Conservation (phyloP, 768 basidiomycete genomes). For the Kwoniella mangroviensis region DNA sequence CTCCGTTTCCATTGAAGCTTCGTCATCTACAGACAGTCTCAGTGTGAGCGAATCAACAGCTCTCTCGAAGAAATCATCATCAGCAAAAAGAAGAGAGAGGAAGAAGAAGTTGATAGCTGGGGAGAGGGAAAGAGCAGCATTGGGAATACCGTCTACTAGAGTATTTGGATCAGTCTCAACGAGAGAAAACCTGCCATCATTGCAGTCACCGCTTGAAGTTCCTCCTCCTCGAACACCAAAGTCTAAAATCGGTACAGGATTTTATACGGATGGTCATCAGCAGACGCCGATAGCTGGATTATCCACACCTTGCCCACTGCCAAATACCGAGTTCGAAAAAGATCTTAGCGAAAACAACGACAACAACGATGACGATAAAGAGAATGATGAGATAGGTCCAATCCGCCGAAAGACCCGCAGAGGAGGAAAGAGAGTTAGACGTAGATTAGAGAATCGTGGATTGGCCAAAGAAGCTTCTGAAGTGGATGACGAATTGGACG, state of each 20-base stretch:
- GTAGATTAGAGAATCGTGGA: constrained; percentile 8
- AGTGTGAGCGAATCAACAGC: neutral
- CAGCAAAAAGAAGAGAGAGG: constrained; percentile 18
- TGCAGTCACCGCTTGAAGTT: no score
- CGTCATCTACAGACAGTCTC: neutral
- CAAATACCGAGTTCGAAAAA: neutral
- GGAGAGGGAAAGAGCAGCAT: constrained; percentile 19
- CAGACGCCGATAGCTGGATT: constrained; percentile 3
- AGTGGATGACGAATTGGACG: constrained; percentile 11
- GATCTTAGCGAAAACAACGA: no score
- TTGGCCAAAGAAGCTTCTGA: constrained; percentile 4
- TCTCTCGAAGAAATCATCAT: constrained; percentile 5
- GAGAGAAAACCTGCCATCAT: neutral
- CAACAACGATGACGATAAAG: constrained; percentile 1
- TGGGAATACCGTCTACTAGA: constrained; percentile 6
- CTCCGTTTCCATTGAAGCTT: constrained; percentile 8
- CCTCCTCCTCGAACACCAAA: neutral
- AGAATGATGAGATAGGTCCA: neutral
- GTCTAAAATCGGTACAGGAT: neutral
- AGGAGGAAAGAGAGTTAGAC: constrained; percentile 20
- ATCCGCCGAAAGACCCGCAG: constrained; percentile 15
- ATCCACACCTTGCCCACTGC: constrained; percentile 1
- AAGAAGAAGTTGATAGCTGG: constrained; percentile 23
- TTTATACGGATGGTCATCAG: neutral
- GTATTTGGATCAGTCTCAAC: neutral